Base-by-base conservation (phyloP, 2,329 filamentous ascomycete genomes). In the Aulographum hederae region DNA sequence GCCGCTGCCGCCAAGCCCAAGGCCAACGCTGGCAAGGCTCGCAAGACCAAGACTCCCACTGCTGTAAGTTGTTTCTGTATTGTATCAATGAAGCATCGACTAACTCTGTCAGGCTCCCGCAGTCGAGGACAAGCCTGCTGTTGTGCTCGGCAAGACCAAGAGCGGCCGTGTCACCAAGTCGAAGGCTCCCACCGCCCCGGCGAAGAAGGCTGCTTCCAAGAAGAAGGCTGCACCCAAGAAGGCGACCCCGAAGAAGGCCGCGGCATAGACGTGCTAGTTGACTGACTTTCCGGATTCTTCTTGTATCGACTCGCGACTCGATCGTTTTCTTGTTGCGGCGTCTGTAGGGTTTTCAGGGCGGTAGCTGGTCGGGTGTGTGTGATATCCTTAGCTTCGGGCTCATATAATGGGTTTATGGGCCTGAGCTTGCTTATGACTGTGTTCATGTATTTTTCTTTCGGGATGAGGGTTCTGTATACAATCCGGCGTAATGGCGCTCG, bases 101-200 rank as follows among this genome's bases (percentile, higher is more conserved):
- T 21, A 10, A 26, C 72, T n/a, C n/a, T n/a, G n/a, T n/a, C n/a
- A n/a, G n/a, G n/a, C 70, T 12, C 69, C 73, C 35, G 74, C 74
- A 41, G 61, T 77, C 31, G 66, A 73, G 35, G 73, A 81, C 43
- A 73, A 77, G 57, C 64, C 72, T 39, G 47, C 58, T 15, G 72
- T 73, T 46, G 65, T 76, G 30, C 58, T 84, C 32, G 69, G 67
- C 52, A 85, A 80, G 70, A 85, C 81, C 54, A 89, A 89, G 70
- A 75, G 79, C 33, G 81, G 82, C 30, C 77, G 82, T 43, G 77
- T 91, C 45, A 71, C 76, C 45, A 91, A 89, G 71, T 61, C 65
- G 16, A 59, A 63, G 23, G 57, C 61, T 35, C 62, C 63, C 30
- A 52, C 58, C 20, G 47, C 53, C 10, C 41, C 53, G 2, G 50